Evolutionary conservation across 2,329 filamentous ascomycete species (phyloP).

Genomic region (Penicillium sp.): DNA sequence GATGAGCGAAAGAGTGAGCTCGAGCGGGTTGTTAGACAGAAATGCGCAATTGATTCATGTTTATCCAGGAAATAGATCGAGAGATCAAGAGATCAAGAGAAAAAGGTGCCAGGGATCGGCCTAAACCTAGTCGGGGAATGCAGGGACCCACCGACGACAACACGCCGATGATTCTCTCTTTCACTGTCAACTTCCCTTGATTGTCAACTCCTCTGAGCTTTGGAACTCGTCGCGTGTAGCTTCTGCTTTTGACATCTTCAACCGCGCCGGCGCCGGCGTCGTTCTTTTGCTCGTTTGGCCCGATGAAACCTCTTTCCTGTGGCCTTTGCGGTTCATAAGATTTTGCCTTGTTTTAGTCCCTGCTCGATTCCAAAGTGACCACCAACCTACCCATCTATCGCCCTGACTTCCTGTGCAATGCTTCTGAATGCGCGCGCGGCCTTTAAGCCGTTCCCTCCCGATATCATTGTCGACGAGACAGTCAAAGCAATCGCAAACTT

Average conservation of each 20-base stretch:
- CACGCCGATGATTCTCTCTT: background rate
- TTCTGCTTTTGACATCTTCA: background rate
- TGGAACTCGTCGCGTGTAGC: background rate
- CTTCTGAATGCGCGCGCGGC: constrained; percentile 57
- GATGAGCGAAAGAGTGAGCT: background rate
- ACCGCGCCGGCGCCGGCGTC: background rate
- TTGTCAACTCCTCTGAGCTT: background rate
- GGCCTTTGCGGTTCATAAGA: background rate
- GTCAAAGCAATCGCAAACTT: constrained; percentile 80
- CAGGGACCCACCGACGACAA: background rate
- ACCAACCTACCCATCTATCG: background rate
- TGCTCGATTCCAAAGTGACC: background rate
- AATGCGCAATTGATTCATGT: constrained; percentile 8
- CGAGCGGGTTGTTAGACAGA: background rate
- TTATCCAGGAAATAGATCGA: background rate
- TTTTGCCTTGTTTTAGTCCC: background rate
- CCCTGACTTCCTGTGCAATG: constrained; percentile 2
- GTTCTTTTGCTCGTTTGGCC: background rate
- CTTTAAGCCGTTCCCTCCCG: constrained; percentile 84
- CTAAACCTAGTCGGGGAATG: constrained; percentile 13
- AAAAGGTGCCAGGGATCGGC: constrained; percentile 6
- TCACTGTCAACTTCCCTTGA: background rate
- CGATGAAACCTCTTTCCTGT: background rate
- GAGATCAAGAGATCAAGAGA: background rate
- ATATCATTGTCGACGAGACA: constrained; percentile 70